Evolutionary conservation across 495 filamentous ascomycete genomes (phyloP).

Genomic region (Mycothermus thermophilus): DNA sequence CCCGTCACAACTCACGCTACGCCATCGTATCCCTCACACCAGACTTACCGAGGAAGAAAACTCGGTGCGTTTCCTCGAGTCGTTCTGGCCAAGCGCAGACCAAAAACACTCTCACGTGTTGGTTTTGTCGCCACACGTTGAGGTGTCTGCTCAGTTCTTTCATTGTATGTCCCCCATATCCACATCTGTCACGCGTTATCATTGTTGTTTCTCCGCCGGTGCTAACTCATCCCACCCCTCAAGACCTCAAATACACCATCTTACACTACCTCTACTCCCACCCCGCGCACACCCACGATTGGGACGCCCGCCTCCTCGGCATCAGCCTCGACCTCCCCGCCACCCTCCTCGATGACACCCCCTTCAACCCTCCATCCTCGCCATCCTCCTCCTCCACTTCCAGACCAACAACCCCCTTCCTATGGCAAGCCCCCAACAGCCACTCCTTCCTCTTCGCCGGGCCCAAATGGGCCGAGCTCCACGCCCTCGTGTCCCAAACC

Average conservation of each 20-base stretch:
- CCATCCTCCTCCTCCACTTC: conserved; percentile 65
- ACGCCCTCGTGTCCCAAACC: conserved; percentile 52
- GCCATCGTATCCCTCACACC: conserved; percentile 49
- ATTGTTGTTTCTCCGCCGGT: no score
- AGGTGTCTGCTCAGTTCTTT: conserved; percentile 61
- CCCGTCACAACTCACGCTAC: conserved; percentile 42
- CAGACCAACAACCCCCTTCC: conserved; percentile 45
- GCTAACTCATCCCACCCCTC: not conserved
- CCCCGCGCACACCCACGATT: conserved; percentile 26
- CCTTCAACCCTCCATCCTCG: conserved; percentile 50
- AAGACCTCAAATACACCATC: conserved; percentile 51
- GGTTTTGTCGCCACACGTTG: conserved; percentile 58
- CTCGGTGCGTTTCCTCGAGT: conserved; percentile 59
- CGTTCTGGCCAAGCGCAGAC: conserved; percentile 63
- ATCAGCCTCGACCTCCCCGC: conserved; percentile 63
- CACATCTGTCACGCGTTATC: not conserved
- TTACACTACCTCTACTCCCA: conserved; percentile 62
- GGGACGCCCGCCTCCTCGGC: conserved; percentile 46
- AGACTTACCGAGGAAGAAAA: conserved; percentile 45
- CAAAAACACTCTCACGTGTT: conserved; percentile 53
- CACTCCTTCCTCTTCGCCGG: conserved; percentile 71
- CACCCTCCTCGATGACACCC: no score
- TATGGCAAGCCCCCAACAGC: conserved; percentile 71
- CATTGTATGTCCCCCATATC: conserved; percentile 43
- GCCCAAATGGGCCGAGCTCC: conserved; percentile 69